These are phyloP conservation scores for Aspergillus indologenus DNA, from an alignment of 495 filamentous ascomycete species.

Conservation along the genomic window DNA sequence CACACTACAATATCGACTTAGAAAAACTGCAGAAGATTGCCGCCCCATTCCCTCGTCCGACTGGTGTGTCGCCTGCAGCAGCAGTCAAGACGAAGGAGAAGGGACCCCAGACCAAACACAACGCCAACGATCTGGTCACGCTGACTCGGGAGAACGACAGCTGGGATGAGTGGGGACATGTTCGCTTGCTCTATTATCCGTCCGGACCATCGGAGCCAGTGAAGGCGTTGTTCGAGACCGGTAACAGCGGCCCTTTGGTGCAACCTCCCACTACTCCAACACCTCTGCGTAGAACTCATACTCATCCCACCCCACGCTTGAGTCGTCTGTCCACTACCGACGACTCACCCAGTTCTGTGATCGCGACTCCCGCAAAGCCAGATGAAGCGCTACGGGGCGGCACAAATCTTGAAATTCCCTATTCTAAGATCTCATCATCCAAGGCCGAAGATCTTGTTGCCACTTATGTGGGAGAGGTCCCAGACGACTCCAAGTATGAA, in stretches of 20 bases:
- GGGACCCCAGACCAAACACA: constrained; percentile 41
- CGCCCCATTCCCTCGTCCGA: constrained; percentile 72
- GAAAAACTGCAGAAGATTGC: constrained; percentile 82
- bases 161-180: constrained; percentile 69
- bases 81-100: constrained; percentile 75
- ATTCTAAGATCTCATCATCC: constrained; percentile 56
- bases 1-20: constrained; percentile 92
- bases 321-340: constrained; percentile 50
- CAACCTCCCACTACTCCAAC: constrained; percentile 50
- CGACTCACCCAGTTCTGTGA: constrained; percentile 43
- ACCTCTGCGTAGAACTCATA: constrained; percentile 45
- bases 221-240: constrained; percentile 27
- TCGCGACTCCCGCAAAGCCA: constrained; percentile 27
- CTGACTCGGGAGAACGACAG: constrained; percentile 55
- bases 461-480: constrained; percentile 60
- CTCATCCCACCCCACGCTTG: constrained; percentile 53
- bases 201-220: constrained; percentile 31
- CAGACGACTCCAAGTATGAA: constrained; percentile 74
- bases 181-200: constrained; percentile 64
- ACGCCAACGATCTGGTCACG: constrained; percentile 74
- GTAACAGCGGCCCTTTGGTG: constrained; percentile 24
- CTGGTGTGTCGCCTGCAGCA: constrained; percentile 43
- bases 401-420: constrained; percentile 69
- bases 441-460: constrained; percentile 67
- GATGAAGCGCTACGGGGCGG: constrained; percentile 45